Conservation (phyloP, 495 filamentous ascomycete genomes). For the Lasiosphaeria ovina region DNA sequence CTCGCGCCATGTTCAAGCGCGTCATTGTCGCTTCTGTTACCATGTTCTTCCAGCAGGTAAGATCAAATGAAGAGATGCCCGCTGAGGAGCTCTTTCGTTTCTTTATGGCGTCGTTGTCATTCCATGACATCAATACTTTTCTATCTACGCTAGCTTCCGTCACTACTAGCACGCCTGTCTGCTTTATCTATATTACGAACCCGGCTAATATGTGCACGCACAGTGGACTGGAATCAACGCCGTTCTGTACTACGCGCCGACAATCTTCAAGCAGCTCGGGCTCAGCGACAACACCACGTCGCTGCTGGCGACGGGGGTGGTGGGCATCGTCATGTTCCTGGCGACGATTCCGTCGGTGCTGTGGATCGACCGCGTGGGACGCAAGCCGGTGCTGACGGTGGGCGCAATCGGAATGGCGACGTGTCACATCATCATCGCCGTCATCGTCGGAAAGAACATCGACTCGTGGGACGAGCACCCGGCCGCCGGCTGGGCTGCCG, state of each 20-base stretch:
- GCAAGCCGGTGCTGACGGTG: slow-evolving; percentile 56
- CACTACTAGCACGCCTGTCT: too few species aligned
- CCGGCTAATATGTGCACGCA: slow-evolving; percentile 10
- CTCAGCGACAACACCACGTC: slow-evolving; percentile 60
- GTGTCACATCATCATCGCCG: slow-evolving; percentile 71
- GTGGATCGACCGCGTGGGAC: slow-evolving; percentile 60
- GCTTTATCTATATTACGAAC: too few species aligned
- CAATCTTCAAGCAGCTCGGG: slow-evolving; percentile 70
- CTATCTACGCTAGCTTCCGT: too few species aligned
- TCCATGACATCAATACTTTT: too few species aligned
- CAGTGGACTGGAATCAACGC: slow-evolving; percentile 76
- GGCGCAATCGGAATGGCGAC: slow-evolving; percentile 59
- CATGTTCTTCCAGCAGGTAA: slow-evolving; percentile 69
- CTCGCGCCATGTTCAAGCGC: slow-evolving; percentile 70
- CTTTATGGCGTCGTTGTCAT: too few species aligned
- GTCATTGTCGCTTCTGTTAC: slow-evolving; percentile 65
- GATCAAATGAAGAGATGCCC: not conserved
- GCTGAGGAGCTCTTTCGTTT: too few species aligned
- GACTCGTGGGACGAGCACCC: slow-evolving; percentile 56
- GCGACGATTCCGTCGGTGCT: slow-evolving; percentile 67
- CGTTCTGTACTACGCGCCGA: slow-evolving; percentile 70
- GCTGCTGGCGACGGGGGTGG: slow-evolving; percentile 75
- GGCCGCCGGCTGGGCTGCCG: slow-evolving; percentile 72
- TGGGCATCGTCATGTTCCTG: slow-evolving; percentile 72
- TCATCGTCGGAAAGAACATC: slow-evolving; percentile 65